Evolutionary conservation across 176 grass and related monocot species (phyloP).

Genomic region (Musa acuminata): DNA sequence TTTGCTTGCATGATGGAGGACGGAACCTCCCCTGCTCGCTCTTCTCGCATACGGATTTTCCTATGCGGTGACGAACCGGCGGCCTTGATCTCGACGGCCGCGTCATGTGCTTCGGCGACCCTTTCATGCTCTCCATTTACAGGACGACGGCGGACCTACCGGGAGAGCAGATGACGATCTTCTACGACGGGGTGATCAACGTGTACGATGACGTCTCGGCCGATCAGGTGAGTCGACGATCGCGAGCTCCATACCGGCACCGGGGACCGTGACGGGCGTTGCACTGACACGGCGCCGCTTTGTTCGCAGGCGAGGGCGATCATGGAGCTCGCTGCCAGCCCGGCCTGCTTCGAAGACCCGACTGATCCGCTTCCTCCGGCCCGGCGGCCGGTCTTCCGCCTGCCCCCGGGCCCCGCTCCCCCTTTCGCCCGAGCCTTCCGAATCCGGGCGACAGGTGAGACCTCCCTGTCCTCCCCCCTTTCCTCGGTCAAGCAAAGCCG

Average conservation of each 20-base stretch:
- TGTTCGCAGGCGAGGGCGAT: slow-evolving; percentile 28
- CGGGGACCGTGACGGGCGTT: background rate
- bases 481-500: background rate
- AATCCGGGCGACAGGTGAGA: slow-evolving; percentile 18
- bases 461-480: background rate
- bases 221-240: slow-evolving; percentile 23
- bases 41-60: background rate
- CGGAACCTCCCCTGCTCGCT: background rate
- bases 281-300: background rate
- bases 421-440: slow-evolving; percentile 7
- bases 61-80: background rate
- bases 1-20: background rate
- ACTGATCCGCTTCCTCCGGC: background rate
- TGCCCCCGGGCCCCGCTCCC: slow-evolving; percentile 9
- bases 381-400: slow-evolving; percentile 1
- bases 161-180: slow-evolving; percentile 29
- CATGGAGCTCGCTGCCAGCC: slow-evolving; percentile 29
- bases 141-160: slow-evolving; percentile 12
- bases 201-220: slow-evolving; percentile 27
- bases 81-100: background rate
- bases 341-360: slow-evolving; percentile 2
- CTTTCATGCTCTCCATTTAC: background rate
- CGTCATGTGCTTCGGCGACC: background rate
- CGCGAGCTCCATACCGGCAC: background rate
- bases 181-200: slow-evolving; percentile 31